Evolutionary conservation across 257 asterid species (phyloP), one percentile per base, ranked within the genome.

Genomic region (Penstemon davidsonii): DNA sequence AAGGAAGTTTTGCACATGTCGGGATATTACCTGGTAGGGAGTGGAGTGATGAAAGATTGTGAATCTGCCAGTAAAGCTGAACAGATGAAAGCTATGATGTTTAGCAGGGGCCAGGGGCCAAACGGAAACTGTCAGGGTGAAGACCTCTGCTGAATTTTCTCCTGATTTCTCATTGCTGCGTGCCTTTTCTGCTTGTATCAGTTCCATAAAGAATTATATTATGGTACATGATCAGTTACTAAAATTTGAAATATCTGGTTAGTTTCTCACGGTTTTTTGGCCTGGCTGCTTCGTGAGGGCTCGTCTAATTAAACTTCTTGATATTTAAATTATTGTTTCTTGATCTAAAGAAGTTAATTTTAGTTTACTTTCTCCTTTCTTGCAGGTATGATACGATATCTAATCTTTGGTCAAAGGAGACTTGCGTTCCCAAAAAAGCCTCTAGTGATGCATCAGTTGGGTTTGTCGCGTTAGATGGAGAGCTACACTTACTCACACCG

Each of bases 361-460:
- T 49, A 3, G 54, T 5, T 15, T 41, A 37, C 55, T 5, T 46
- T 52, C 8, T 52, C 19, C 11, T 46, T 19, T 38, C 6, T 18
- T 62, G 41, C 79, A 93, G 98, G 81, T 93, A 90, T 55, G 76
- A 80, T 67, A 76, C 79, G 83, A 40, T 49, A 43, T 79, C 76
- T 38, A 93, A 93, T 64, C 76, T 82, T 25, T 93, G 98, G 98
- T 64, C 57, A 49, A 85, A 75, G 73, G 98, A 82, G 78, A 84
- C 94, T 15, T 81, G 78, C 57, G 71, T 90, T 49, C 97, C 98
- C 0, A 90, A 77, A 69, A 90, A 79, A 77, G 75, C 70, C 33
- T 55, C 81, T 2, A 82, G 83, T 69, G 83, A 85, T 45, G 60
- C 85, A 45, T 75, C 90, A 36, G 90, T 90, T 36, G 98, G 98